Percentiles rank a stretch among this genome's conserved stretches.
These are phyloP conservation scores for Pythium brassicae DNA, from an alignment of 352 stramenopile genomes.

Conservation along the genomic window DNA sequence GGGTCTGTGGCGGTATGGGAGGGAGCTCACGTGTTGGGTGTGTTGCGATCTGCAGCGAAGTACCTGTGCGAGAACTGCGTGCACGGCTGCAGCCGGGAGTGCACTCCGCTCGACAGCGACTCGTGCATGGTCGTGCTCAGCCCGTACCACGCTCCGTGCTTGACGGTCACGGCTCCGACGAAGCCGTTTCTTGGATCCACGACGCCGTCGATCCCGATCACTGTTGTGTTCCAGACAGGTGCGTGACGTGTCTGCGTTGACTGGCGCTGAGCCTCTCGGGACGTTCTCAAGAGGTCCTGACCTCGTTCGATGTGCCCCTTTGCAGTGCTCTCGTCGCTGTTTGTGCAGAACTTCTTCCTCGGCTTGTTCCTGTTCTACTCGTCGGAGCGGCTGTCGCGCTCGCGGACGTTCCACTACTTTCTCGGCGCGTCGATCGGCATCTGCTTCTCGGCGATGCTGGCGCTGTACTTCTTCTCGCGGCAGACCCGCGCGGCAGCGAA, in stretches of 20 bases:
- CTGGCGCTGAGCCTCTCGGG: too few relatives aligned
- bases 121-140: conserved; percentile 60
- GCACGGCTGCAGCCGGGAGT: conserved; percentile 54
- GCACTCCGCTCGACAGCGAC: conserved; percentile 24
- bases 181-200: conserved; percentile 55
- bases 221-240: conserved; percentile 69
- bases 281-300: background rate
- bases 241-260: conserved; percentile 12
- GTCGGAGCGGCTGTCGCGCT: conserved; percentile 57
- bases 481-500: conserved; percentile 66
- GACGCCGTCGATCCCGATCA: conserved; percentile 40
- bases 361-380: conserved; percentile 69
- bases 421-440: conserved; percentile 64
- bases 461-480: conserved; percentile 76
- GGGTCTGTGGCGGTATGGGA: background rate
- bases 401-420: conserved; percentile 76
- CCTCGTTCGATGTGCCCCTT: background rate
- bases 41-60: conserved; percentile 27
- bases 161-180: conserved; percentile 50
- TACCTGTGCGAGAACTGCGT: conserved; percentile 73
- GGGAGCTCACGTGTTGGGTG: background rate
- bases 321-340: conserved; percentile 61
- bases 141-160: conserved; percentile 74
- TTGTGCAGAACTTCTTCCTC: conserved; percentile 72
- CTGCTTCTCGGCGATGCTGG: conserved; percentile 70